Conservation (phyloP, 192 early-diverging fungal genomes). For the Backusella mclennaniae region DNA sequence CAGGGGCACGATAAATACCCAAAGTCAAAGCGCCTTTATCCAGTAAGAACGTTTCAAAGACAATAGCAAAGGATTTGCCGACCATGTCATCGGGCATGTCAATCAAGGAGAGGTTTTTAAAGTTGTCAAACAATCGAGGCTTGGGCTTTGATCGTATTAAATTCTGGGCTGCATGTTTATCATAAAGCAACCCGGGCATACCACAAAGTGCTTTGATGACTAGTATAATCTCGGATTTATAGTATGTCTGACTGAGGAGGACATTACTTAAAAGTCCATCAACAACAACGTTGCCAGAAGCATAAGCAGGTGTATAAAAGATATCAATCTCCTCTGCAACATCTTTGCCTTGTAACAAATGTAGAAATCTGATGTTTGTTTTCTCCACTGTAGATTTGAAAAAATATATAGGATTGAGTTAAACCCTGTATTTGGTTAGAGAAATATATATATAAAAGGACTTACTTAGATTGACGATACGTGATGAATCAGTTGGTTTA, state of each 20-base stretch:
- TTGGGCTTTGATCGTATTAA: neutral
- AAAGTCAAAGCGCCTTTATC: constrained; percentile 54
- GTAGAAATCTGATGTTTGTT: constrained; percentile 60
- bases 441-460: neutral
- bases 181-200: constrained; percentile 32
- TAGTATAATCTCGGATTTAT: constrained; percentile 56
- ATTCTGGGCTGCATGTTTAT: neutral
- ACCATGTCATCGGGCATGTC: constrained; percentile 45
- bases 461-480: constrained; percentile 47
- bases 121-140: neutral
- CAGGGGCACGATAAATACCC: constrained; percentile 47
- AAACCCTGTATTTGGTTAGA: neutral
- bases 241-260: constrained; percentile 48
- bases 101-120: constrained; percentile 40
- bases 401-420: neutral
- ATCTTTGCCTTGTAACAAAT: constrained; percentile 37
- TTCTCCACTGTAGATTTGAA: constrained; percentile 31
- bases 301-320: constrained; percentile 61
- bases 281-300: constrained; percentile 59
- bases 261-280: constrained; percentile 55
- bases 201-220: constrained; percentile 65
- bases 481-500: constrained; percentile 29
- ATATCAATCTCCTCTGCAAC: constrained; percentile 38
- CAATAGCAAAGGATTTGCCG: constrained; percentile 44
- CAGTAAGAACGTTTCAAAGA: constrained; percentile 53